Percentiles rank a stretch among this genome's conserved stretches.
These are phyloP conservation scores for Calycina herbarum DNA, from an alignment of 2,329 filamentous ascomycete species.

Conservation along the genomic window DNA sequence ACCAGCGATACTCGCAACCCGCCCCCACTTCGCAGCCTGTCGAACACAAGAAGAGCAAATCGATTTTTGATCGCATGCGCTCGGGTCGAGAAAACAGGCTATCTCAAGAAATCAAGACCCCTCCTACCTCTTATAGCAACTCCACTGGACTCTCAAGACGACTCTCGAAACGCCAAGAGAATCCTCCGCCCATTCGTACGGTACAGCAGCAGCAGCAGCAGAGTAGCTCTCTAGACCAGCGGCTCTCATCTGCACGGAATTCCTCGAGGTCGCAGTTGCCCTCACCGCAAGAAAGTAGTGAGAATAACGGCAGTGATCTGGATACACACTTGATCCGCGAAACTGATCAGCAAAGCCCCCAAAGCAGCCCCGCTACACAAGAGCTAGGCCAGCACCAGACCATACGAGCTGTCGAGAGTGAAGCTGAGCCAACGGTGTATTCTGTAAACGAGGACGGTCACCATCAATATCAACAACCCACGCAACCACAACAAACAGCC, in stretches of 20 bases:
- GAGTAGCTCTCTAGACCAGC: slow-evolving; percentile 41
- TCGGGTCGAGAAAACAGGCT: slow-evolving; percentile 29
- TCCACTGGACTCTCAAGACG: slow-evolving; percentile 48
- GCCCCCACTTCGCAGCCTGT: slow-evolving; percentile 26
- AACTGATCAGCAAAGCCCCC: slow-evolving; percentile 20
- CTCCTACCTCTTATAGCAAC: slow-evolving; percentile 46
- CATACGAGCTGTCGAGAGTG: slow-evolving; percentile 32
- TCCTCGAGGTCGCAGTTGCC: slow-evolving; percentile 27
- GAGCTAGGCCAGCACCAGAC: slow-evolving; percentile 30
- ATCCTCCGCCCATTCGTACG: slow-evolving; percentile 44
- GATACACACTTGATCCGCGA: slow-evolving; percentile 35
- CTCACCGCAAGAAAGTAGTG: slow-evolving; percentile 34
- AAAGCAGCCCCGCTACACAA: slow-evolving; percentile 13
- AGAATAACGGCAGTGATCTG: slow-evolving; percentile 29
- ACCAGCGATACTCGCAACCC: neutral
- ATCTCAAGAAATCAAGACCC: slow-evolving; percentile 21
- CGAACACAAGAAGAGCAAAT: slow-evolving; percentile 35
- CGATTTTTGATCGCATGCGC: slow-evolving; percentile 37
- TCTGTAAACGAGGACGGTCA: slow-evolving; percentile 36
- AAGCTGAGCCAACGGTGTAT: slow-evolving; percentile 27
- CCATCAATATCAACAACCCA: slow-evolving; percentile 32
- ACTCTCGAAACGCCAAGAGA: slow-evolving; percentile 58
- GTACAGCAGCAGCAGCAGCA: slow-evolving; percentile 39
- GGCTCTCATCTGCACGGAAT: slow-evolving; percentile 35
- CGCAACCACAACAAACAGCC: slow-evolving; percentile 24